Base-by-base conservation (phyloP, 176 grass and related monocot species). In the Tuctoria greenei region DNA sequence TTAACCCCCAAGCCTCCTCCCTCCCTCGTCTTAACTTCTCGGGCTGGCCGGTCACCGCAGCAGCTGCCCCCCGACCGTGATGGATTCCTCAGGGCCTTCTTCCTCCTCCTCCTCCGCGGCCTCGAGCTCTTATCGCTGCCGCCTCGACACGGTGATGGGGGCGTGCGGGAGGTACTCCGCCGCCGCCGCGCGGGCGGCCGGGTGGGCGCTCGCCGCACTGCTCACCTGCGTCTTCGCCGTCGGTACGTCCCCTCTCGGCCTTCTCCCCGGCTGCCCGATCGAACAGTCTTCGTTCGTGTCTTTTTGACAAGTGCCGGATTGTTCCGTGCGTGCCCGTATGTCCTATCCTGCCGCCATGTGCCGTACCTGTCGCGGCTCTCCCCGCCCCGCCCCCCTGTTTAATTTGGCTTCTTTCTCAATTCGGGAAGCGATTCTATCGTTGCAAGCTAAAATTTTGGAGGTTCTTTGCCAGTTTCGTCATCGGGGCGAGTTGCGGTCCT, bases 221-320 rank as follows among this genome's bases (percentile, higher is more conserved):
- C 9, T 97, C 76, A 93, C 90, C 64, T 97, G 85, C 75, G 63
- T 83, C 72, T 90, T 97, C 77, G 85, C 93, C 81, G 13, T 88
- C 70, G 85, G 93, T 97, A 67, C 73, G 82, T 87, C 61, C 7
- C n/a, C 37, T 3, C 31, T 1, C 5, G 57, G 0, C 14, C 4
- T 9, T 28, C 18, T 51, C 47, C 47, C 5, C 5, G 47, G 15
- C 17, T 60, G 55, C 20, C n/a, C 36, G 47, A 64, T 81, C 16
- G 67, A 21, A 34, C n/a, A 72, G 4, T 57, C 4, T 42, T 55
- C 36, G 65, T 57, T 57, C 15, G 2, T 10, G 47, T 49, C 26
- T 43, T 64, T 72, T 10, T 10, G 1, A 6, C 12, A 52, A 7
- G 36, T 40, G 72, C 51, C 42, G 26, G 44, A 52, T 38, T 74